Percentiles rank a stretch among this genome's conserved stretches.
Conservation (phyloP, 2,329 filamentous ascomycete genomes). For the Dactylonectria macrodidyma region DNA sequence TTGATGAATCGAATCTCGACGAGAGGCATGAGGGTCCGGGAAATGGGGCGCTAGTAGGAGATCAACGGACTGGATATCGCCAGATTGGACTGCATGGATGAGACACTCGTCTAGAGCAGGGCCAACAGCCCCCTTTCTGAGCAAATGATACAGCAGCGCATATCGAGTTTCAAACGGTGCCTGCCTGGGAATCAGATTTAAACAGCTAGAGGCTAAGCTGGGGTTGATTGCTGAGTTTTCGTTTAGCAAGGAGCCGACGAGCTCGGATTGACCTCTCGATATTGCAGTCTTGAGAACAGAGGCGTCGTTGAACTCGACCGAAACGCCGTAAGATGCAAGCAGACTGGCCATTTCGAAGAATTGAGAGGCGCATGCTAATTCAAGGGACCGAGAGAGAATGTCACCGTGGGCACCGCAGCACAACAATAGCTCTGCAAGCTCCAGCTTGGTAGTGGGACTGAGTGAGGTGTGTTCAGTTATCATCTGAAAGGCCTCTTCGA, state of each 20-base stretch:
- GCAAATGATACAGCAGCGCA: constrained; percentile 60
- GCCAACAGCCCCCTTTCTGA: constrained; percentile 67
- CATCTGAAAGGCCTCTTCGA: constrained; percentile 66
- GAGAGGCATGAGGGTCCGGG: constrained; percentile 48
- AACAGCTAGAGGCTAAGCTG: constrained; percentile 64
- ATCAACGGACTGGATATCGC: constrained; percentile 63
- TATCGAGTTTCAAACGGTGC: constrained; percentile 62
- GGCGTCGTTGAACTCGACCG: constrained; percentile 68
- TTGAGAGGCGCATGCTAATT: constrained; percentile 63
- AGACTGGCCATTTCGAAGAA: constrained; percentile 69
- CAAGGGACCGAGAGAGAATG: constrained; percentile 62
- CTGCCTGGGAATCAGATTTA: constrained; percentile 64
- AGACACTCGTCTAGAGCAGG: constrained; percentile 63
- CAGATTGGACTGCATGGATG: constrained; percentile 63
- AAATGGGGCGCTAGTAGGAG: constrained; percentile 67
- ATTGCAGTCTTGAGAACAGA: constrained; percentile 65
- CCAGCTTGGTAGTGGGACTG: constrained; percentile 64
- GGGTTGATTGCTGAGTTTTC: constrained; percentile 61
- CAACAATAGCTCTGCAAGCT: constrained; percentile 69
- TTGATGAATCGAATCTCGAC: constrained; percentile 37
- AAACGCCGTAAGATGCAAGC: constrained; percentile 68
- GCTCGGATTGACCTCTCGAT: constrained; percentile 58
- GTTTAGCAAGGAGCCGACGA: constrained; percentile 64
- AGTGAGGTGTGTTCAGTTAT: constrained; percentile 63
- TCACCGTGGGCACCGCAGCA: constrained; percentile 71